These are phyloP conservation scores for Echinosophora koreensis DNA, from an alignment of 306 rosid genomes.

Conservation along the genomic window DNA sequence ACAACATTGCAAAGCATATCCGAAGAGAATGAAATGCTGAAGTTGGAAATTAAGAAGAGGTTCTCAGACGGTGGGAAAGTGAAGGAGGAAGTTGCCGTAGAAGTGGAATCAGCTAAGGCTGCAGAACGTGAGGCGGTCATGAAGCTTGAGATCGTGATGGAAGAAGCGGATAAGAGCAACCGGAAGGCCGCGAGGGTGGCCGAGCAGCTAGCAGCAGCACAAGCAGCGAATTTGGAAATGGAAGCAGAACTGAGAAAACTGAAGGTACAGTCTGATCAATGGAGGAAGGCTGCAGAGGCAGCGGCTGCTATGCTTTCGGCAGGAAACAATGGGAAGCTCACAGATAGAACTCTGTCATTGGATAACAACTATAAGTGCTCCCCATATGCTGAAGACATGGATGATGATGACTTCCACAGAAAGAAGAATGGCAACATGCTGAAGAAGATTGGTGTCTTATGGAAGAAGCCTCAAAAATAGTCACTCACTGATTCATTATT, in stretches of 20 bases:
- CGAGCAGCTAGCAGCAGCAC: conserved; percentile 85
- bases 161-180: conserved; percentile 78
- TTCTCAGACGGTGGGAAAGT: conserved; percentile 52
- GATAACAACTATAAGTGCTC: conserved; percentile 76
- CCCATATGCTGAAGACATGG: conserved; percentile 67
- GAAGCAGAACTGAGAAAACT: conserved; percentile 85
- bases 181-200: conserved; percentile 70
- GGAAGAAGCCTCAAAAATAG: conserved; percentile 97
- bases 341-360: conserved; percentile 79
- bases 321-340: conserved; percentile 78
- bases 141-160: conserved; percentile 79
- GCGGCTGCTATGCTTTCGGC: conserved; percentile 94
- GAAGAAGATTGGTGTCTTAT: conserved; percentile 93
- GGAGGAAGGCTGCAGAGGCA: conserved; percentile 99
- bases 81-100: conserved; percentile 51
- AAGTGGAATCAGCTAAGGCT: conserved; percentile 65
- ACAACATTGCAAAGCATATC: conserved; percentile 77
- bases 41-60: conserved; percentile 62
- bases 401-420: conserved; percentile 80
- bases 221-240: conserved; percentile 74
- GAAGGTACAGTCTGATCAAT: conserved; percentile 92
- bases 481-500: background rate
- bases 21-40: conserved; percentile 82
- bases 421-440: conserved; percentile 97
- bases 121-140: conserved; percentile 66